Conservation (phyloP, 106 monocot genomes). For the Allium sativum region DNA sequence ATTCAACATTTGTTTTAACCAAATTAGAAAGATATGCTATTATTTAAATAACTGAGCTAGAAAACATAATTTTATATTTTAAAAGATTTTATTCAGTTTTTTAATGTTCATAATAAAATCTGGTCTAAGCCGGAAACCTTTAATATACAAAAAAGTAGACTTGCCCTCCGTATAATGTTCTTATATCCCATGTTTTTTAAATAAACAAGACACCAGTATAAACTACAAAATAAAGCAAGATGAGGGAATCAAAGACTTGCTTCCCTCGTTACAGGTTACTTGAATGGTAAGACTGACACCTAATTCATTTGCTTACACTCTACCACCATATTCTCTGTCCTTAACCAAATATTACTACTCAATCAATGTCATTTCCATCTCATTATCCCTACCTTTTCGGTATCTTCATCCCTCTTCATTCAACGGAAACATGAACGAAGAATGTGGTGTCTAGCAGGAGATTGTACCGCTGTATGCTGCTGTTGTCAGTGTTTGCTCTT, state of each 20-base stretch:
- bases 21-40: no score
- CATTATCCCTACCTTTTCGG: background rate
- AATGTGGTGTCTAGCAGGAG: slow-evolving; percentile 10
- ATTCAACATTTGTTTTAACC: no score
- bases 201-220: no score
- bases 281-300: background rate
- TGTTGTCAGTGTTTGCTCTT: slow-evolving; percentile 24
- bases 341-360: background rate
- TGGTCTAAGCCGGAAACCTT: no score
- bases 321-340: background rate
- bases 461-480: slow-evolving; percentile 13
- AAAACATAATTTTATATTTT: no score
- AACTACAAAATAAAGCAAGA: no score
- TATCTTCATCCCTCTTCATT: background rate
- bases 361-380: background rate
- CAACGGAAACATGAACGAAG: slow-evolving; percentile 6
- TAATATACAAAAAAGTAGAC: no score
- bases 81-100: no score
- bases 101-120: no score
- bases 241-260: background rate
- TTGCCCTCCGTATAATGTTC: no score
- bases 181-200: no score
- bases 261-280: background rate
- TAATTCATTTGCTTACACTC: slow-evolving; percentile 5
- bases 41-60: no score